These are phyloP conservation scores for Auricularia cornea DNA, from an alignment of 768 basidiomycete species.

Conservation along the genomic window DNA sequence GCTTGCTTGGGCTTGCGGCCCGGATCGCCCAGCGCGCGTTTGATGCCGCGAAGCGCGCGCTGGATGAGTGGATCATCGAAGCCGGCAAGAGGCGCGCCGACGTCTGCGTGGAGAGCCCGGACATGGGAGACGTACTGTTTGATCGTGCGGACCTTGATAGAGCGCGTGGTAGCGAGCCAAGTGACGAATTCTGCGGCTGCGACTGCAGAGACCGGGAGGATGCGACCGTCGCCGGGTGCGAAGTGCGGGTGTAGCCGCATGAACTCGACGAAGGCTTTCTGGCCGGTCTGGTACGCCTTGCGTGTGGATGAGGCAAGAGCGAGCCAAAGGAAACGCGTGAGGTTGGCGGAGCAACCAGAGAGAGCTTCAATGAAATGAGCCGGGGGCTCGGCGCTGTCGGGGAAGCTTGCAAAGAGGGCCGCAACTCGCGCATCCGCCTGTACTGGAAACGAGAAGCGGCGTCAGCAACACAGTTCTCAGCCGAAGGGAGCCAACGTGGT, in stretches of 20 bases:
- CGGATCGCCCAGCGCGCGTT: conserved; percentile 20
- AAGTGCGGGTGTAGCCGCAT: background rate
- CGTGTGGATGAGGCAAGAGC: conserved; percentile 24
- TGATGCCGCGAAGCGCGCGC: too few relatives aligned
- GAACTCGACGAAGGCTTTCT: conserved; percentile 24
- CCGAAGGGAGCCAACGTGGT: conserved; percentile 11
- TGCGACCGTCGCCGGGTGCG: background rate
- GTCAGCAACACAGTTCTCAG: conserved; percentile 14
- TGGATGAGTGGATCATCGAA: conserved; percentile 10
- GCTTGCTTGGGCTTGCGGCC: conserved; percentile 19
- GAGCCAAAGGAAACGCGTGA: conserved; percentile 21
- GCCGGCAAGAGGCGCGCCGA: too few relatives aligned
- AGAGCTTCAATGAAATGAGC: conserved; percentile 10
- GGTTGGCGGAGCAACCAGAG: conserved; percentile 6
- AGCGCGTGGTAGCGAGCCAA: background rate
- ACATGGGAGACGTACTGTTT: too few relatives aligned
- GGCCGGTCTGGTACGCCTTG: conserved; percentile 23
- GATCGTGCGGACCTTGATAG: too few relatives aligned
- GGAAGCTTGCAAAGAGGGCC: conserved; percentile 14
- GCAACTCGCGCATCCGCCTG: conserved; percentile 15
- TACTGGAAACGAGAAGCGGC: conserved; percentile 15
- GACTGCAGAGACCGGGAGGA: conserved; percentile 7
- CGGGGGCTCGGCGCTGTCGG: conserved; percentile 15
- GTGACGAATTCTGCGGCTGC: conserved; percentile 5
- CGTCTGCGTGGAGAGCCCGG: too few relatives aligned